Percentiles rank a stretch among this genome's conserved stretches.
Conservation (phyloP, 495 filamentous ascomycete species). For the Eremomyces bilateralis region DNA sequence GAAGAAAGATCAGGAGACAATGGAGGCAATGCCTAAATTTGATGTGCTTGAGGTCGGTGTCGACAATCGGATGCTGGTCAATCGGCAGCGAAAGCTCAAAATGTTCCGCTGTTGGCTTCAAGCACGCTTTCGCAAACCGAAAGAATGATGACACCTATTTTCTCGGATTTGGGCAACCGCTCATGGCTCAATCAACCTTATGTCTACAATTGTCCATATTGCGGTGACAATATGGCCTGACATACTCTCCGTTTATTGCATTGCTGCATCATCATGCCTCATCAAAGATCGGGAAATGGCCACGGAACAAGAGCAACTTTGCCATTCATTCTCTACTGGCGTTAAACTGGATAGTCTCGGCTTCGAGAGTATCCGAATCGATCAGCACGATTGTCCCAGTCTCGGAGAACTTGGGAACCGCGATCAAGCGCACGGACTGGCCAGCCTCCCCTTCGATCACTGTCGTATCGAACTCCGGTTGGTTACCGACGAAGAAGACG, state of each 20-base stretch:
- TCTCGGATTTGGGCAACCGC: too few relatives aligned
- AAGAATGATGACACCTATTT: too few relatives aligned
- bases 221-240: too few relatives aligned
- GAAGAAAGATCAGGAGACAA: neutral
- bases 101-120: constrained; percentile 99
- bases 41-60: constrained; percentile 55
- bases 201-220: too few relatives aligned
- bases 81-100: constrained; percentile 71
- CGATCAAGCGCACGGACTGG: constrained; percentile 49
- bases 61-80: constrained; percentile 77
- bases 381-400: constrained; percentile 70
- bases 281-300: too few relatives aligned
- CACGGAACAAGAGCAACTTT: too few relatives aligned
- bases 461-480: constrained; percentile 58
- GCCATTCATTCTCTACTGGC: too few relatives aligned
- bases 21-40: constrained; percentile 33
- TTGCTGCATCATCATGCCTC: too few relatives aligned
- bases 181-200: too few relatives aligned
- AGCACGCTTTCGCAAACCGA: constrained; percentile 67
- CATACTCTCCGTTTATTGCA: too few relatives aligned
- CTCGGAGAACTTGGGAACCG: constrained; percentile 59
- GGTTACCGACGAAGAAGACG: constrained; percentile 76
- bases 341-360: constrained; percentile 47
- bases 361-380: constrained; percentile 65
- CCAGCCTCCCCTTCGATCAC: constrained; percentile 41